Percentiles rank a stretch among this genome's conserved stretches.
phyloP scores from a whole-genome alignment of 2,329 filamentous ascomycete genomes.

The Apiospora malaysiana region DNA sequence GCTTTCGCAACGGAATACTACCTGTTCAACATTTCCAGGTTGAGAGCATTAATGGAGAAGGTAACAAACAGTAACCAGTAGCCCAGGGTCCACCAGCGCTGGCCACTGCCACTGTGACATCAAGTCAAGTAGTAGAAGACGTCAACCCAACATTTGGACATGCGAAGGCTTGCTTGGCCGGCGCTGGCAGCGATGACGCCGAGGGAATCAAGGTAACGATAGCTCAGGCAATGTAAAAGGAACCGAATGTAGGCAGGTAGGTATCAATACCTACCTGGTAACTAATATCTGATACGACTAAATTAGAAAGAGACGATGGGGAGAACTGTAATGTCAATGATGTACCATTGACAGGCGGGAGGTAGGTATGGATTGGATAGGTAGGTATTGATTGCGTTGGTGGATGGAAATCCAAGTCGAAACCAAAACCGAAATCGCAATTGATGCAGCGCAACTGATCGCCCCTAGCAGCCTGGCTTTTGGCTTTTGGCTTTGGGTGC shows the following conservation, averaged over 20 bases:
- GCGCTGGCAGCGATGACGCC: neutral
- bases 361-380: no score
- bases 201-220: no score
- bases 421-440: no score
- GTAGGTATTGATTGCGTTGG: neutral
- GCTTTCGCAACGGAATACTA: neutral
- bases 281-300: neutral
- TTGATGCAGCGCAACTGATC: neutral
- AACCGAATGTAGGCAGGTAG: no score
- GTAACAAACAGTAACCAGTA: no score
- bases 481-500: neutral
- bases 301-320: neutral
- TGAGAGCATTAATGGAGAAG: neutral
- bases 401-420: neutral
- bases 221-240: no score
- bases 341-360: no score
- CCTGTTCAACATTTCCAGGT: neutral
- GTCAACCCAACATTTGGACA: constrained; percentile 1
- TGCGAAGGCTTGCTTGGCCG: neutral
- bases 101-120: constrained; percentile 7
- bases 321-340: neutral
- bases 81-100: constrained; percentile 13
- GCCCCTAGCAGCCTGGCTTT: no score
- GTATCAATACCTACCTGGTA: no score
- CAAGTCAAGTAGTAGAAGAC: no score